Conservation (phyloP, 73 alveolate species). For the Paramecium sexaurelia region DNA sequence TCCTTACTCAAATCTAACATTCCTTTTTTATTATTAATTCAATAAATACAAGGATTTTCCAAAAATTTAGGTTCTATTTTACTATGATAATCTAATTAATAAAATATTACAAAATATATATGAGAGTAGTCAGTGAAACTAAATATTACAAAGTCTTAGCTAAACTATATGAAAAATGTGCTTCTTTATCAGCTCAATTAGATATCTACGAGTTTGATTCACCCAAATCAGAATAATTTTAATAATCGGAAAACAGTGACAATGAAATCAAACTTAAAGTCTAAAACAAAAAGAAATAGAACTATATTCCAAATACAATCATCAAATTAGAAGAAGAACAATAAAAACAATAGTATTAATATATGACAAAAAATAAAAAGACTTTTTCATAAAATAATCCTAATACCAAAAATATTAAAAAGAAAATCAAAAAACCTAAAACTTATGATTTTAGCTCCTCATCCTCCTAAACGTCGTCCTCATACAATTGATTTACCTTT, state of each 20-base stretch:
- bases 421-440: background rate
- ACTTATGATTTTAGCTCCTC: background rate
- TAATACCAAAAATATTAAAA: background rate
- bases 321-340: background rate
- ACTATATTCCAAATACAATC: background rate
- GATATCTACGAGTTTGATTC: background rate
- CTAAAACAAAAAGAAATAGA: background rate
- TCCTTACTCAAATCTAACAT: background rate
- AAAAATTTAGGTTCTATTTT: background rate
- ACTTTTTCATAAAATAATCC: background rate
- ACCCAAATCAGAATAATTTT: background rate
- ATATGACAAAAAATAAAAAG: background rate
- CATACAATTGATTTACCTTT: background rate
- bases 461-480: background rate
- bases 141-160: background rate
- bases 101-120: background rate
- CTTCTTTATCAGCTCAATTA: background rate
- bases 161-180: constrained; percentile 14
- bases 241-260: background rate
- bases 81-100: background rate
- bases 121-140: background rate
- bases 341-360: background rate
- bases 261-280: background rate
- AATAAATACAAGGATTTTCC: background rate
- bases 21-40: background rate